Conservation (phyloP, 2,329 filamentous ascomycete species). For the Scedosporium aurantiacum region DNA sequence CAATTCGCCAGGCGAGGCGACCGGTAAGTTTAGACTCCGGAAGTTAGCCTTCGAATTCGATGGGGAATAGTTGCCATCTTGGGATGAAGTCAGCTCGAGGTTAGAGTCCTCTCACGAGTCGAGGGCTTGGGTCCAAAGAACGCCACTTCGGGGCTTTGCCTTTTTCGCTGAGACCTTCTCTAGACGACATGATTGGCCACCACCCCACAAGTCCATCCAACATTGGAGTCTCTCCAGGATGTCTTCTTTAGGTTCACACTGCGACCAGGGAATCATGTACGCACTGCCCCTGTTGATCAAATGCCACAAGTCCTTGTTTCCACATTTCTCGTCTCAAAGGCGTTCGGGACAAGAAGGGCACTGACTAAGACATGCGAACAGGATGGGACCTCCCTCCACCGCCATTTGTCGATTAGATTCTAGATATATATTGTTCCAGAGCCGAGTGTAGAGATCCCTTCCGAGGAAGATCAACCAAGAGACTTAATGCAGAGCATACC, state of each 20-base stretch:
- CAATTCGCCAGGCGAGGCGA: too few species aligned
- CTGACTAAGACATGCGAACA: neutral
- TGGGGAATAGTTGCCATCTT: neutral
- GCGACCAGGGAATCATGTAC: neutral
- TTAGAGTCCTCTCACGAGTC: neutral
- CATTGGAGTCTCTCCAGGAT: too few species aligned
- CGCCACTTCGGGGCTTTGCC: neutral
- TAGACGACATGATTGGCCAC: neutral
- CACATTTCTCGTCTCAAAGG: neutral
- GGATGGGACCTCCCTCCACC: neutral
- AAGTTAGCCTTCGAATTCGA: too few species aligned
- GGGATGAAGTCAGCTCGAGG: neutral
- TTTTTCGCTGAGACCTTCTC: neutral
- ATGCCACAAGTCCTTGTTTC: neutral
- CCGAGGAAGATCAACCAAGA: neutral
- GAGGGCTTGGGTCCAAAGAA: neutral
- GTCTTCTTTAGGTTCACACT: neutral
- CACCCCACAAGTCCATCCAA: neutral
- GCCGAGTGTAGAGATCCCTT: neutral
- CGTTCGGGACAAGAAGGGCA: neutral
- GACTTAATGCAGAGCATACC: neutral
- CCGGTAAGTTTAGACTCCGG: too few species aligned
- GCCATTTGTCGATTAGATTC: too few species aligned
- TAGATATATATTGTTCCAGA: too few species aligned
- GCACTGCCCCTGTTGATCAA: neutral